Evolutionary conservation across 2,329 filamentous ascomycete species (phyloP), one percentile per base, ranked within the genome.

Genomic region (Ilyonectria sp.): DNA sequence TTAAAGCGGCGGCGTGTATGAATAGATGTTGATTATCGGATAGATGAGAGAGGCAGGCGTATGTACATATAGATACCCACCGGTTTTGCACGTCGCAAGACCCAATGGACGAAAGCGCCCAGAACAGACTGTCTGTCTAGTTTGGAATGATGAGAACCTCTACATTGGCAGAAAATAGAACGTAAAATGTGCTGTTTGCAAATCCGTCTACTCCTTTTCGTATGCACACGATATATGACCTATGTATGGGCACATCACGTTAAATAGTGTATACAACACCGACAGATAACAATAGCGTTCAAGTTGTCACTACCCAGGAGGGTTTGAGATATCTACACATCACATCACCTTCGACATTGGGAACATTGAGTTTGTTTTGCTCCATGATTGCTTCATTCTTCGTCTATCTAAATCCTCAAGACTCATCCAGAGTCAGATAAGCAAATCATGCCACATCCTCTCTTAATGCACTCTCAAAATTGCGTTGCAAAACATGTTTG

Each of bases 311-410:
- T 37, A 37, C 13, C 33, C 3, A 17, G 37, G 37, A 43, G 8
- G 17, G 8, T n/a, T n/a, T 43, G 17, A 43, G n/a, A 8, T n/a
- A n/a, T 6, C 15, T n/a, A n/a, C 10, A 21, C 15, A 17, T 31
- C 29, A 11, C 15, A 33, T 33, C 49, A 52, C 26, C 15, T 50
- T 11, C 7, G 23, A 17, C 17, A 50, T 26, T 37, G 31, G 13
- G n/a, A 8, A 19, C 7, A 13, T 62, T 26, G 19, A 15, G 43
- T 63, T 63, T 19, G 43, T 62, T 46, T 50, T 69, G 54, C 35
- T 58, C 70, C 53, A 58, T 75, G 65, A 35, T 46, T 70, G 54
- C 35, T 58, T 71, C 53, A 54, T 75, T 67, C 31, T 5, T 71
- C 31, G 60, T 63, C 57, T 73, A 69, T 63, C 17, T 49, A 63